Conservation (phyloP, 116 monocot species). For the Trichopus zeylanicus region DNA sequence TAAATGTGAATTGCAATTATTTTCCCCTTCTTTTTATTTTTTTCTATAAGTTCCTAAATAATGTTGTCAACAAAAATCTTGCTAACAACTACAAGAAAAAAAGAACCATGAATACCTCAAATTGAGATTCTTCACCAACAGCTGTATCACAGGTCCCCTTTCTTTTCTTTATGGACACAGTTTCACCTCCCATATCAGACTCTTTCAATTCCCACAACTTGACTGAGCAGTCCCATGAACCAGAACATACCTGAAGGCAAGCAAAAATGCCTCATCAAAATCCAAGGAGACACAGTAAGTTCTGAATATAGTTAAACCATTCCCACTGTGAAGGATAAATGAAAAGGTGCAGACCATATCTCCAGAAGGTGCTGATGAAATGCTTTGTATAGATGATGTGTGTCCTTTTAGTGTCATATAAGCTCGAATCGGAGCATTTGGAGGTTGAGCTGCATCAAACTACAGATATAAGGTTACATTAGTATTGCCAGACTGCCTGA, state of each 20-base stretch:
- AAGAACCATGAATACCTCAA: conserved; percentile 52
- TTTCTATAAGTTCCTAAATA: not conserved
- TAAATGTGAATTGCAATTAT: not conserved
- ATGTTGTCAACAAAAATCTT: not conserved
- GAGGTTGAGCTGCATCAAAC: conserved; percentile 35
- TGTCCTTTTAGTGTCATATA: conserved; percentile 70
- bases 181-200: conserved; percentile 41
- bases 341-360: conserved; percentile 46
- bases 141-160: conserved; percentile 28
- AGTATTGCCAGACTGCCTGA: not conserved
- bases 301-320: not conserved
- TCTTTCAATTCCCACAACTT: conserved; percentile 75
- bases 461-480: conserved; percentile 11
- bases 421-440: conserved; percentile 34
- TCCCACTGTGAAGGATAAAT: not conserved
- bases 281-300: not conserved
- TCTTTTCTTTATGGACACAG: conserved; percentile 76
- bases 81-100: not conserved
- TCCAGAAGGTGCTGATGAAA: conserved; percentile 51
- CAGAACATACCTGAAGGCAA: conserved; percentile 73
- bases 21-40: not conserved
- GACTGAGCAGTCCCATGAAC: conserved; percentile 87
- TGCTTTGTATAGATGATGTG: conserved; percentile 57
- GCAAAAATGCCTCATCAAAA: conserved; percentile 8
- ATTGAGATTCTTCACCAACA: conserved; percentile 51